phyloP scores from a whole-genome alignment of 306 rosid species.

The Potentilla sterilis region DNA sequence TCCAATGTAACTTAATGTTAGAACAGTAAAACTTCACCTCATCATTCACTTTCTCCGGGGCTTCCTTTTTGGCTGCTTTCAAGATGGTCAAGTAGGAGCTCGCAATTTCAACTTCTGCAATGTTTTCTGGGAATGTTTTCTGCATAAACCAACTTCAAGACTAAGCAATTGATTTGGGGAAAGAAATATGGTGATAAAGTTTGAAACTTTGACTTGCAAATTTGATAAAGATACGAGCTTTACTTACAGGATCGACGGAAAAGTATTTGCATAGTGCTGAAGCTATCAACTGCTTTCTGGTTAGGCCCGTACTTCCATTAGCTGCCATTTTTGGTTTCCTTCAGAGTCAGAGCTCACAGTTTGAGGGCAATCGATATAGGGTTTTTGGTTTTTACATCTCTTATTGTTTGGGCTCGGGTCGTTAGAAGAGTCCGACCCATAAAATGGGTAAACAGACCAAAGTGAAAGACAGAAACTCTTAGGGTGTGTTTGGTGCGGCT shows the following conservation, averaged over 20 bases:
- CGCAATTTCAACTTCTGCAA: slow-evolving; percentile 46
- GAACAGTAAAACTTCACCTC: slow-evolving; percentile 36
- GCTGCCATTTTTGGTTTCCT: slow-evolving; percentile 52
- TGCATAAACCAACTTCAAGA: slow-evolving; percentile 37
- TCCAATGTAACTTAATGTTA: neutral
- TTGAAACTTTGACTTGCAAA: slow-evolving; percentile 7
- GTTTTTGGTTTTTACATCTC: slow-evolving; percentile 6
- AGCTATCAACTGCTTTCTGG: slow-evolving; percentile 46
- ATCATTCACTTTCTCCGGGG: slow-evolving; percentile 32
- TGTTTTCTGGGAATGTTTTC: slow-evolving; percentile 46
- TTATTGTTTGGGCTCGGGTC: slow-evolving; percentile 2
- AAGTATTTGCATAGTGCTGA: slow-evolving; percentile 57
- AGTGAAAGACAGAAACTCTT: neutral
- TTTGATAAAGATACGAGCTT: slow-evolving; percentile 1
- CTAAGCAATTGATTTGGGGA: slow-evolving; percentile 4
- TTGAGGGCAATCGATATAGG: neutral
- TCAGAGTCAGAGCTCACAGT: slow-evolving; percentile 8
- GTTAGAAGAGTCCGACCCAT: neutral
- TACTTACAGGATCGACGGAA: slow-evolving; percentile 65
- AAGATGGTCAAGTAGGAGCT: slow-evolving; percentile 41
- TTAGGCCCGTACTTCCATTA: slow-evolving; percentile 21
- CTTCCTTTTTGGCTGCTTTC: slow-evolving; percentile 35
- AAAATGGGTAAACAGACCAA: neutral
- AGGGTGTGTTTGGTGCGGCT: too few relatives aligned
- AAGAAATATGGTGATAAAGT: slow-evolving; percentile 2